Conservation (phyloP, 78 protist species). For the Dictyostelium brefeldianum region DNA sequence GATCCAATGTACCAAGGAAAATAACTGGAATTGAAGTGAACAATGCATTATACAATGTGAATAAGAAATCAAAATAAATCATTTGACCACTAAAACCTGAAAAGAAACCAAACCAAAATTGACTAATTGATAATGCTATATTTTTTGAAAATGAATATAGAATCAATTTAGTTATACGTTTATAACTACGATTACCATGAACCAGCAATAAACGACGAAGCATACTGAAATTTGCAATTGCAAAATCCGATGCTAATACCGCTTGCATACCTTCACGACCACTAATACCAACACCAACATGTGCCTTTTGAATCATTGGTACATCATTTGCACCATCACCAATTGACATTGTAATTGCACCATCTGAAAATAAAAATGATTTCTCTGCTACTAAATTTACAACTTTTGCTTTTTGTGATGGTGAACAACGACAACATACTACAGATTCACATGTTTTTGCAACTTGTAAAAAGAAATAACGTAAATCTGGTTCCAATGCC, state of each 20-base stretch:
- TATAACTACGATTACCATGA: conserved; percentile 96
- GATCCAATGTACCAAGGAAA: conserved; percentile 87
- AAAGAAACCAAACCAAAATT: conserved; percentile 87
- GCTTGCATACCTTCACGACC: conserved; percentile 97
- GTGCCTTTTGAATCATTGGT: conserved; percentile 79
- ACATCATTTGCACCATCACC: conserved; percentile 99
- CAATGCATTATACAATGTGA: conserved; percentile 83
- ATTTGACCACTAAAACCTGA: conserved; percentile 87
- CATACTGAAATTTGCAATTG: conserved; percentile 94
- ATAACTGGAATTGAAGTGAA: conserved; percentile 89
- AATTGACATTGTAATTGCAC: conserved; percentile 94
- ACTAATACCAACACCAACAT: conserved; percentile 97
- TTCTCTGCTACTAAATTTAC: conserved; percentile 55
- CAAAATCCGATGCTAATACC: conserved; percentile 92
- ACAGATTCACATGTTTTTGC: conserved; percentile 83
- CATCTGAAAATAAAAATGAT: conserved; percentile 52
- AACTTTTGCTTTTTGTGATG: conserved; percentile 85
- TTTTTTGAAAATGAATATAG: conserved; percentile 89
- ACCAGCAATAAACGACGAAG: conserved; percentile 80
- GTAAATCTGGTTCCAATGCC: conserved; percentile 54
- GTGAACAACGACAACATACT: conserved; percentile 93
- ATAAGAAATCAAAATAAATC: conserved; percentile 44
- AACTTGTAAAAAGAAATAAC: conserved; percentile 76
- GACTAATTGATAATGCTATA: conserved; percentile 77
- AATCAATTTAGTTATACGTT: conserved; percentile 87